These are phyloP conservation scores for Penicillium olsonii DNA, from an alignment of 2,329 filamentous ascomycete species.

Conservation along the genomic window DNA sequence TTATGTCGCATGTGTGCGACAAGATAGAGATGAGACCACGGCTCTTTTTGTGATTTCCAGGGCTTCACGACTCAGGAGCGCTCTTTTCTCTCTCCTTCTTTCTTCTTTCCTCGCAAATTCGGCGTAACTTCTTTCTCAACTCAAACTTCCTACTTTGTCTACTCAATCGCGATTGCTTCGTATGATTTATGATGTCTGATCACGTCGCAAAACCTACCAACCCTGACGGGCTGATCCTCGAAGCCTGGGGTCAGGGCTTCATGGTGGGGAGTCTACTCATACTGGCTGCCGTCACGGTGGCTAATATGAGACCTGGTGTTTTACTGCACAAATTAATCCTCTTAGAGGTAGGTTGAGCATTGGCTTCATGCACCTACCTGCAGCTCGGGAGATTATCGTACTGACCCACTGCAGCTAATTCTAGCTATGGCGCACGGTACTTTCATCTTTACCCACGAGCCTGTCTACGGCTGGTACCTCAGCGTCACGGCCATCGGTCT, in stretches of 20 bases:
- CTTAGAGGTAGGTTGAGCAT: slow-evolving; percentile 41
- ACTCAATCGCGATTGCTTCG: background rate
- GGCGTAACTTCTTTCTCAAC: background rate
- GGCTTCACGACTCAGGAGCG: background rate
- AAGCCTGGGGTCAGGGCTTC: slow-evolving; percentile 52
- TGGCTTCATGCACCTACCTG: background rate
- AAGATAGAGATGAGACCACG: background rate
- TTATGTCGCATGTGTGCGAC: background rate
- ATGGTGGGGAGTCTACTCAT: slow-evolving; percentile 53
- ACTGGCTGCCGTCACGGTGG: slow-evolving; percentile 51
- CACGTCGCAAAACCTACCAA: slow-evolving; percentile 24
- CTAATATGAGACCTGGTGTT: slow-evolving; percentile 53
- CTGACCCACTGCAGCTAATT: slow-evolving; percentile 46
- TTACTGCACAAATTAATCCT: slow-evolving; percentile 55
- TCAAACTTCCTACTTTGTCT: background rate
- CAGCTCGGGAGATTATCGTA: background rate
- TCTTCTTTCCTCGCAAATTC: background rate
- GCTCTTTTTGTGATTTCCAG: slow-evolving; percentile 1
- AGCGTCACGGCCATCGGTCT: slow-evolving; percentile 62
- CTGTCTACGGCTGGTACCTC: slow-evolving; percentile 65
- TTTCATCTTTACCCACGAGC: slow-evolving; percentile 59
- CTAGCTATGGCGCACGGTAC: slow-evolving; percentile 60
- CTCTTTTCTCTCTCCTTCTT: background rate
- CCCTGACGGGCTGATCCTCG: slow-evolving; percentile 42
- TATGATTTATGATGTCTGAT: slow-evolving; percentile 6